Evolutionary conservation across 805 yeast species (phyloP), one percentile per base, ranked within the genome.

Genomic region (Brettanomyces naardenensis): DNA sequence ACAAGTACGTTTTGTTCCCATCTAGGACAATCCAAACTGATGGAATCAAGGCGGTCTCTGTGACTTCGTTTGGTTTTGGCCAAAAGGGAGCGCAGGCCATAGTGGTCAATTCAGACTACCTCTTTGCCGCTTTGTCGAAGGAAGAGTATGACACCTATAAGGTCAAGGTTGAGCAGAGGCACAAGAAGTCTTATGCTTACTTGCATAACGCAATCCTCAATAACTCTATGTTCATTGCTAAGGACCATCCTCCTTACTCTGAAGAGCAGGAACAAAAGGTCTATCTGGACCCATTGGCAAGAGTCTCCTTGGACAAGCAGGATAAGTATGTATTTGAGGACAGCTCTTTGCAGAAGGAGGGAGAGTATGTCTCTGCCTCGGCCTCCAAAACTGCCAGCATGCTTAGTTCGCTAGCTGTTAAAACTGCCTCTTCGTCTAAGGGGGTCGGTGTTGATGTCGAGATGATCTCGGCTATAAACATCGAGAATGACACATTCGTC

Each of bases 51-150:
- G 99, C 99, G 43, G 95, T 85, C 40, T 85, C 97, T 28, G 78
- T 92, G 35, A 92, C 97, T 5, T 92, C 99, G 2, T 92, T 92
- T 62, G 99, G 99, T 63, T 92, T 92, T 62, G 99, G 99, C 61
- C 99, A 92, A 71, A 92, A 92, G 74, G 99, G 99, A 69, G 98
- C 88, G 40, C 95, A 88, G 64, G 96, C 95, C 34, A 66, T 92
- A 60, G 83, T 79, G 40, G 73, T 92, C 46, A 94, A 90, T 68
- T 84, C 97, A 44, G 96, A 90, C 65, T 92, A 88, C 75, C 72
- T 94, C 65, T 87, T 67, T 60, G 94, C 94, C 44, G 78, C 86
- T 26, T 72, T 92, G 57, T 80, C 80, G 56, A 73, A 75, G 63
- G 59, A 66, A 28, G 73, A 81, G 46, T 94, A 87, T 65, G 78